Evolutionary conservation across 495 filamentous ascomycete species (phyloP).

Genomic region (Penicillium silybi): DNA sequence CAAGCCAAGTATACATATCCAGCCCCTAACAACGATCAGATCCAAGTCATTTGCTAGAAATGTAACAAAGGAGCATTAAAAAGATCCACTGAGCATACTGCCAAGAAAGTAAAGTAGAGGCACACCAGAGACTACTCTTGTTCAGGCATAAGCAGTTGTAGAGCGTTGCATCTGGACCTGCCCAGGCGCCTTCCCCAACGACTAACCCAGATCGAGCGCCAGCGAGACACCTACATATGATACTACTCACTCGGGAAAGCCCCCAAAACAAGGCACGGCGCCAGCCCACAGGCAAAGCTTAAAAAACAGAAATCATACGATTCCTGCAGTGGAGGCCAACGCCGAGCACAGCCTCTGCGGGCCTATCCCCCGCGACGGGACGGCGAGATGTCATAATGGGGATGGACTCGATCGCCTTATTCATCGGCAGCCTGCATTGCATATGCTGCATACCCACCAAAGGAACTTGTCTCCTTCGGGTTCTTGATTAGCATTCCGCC

Average conservation of each 20-base stretch:
- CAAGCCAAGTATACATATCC: too few relatives aligned
- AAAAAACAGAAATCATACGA: neutral
- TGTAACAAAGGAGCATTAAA: neutral
- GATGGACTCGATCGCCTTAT: constrained; percentile 18
- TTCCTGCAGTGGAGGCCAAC: neutral
- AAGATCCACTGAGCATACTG: neutral
- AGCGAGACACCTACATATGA: neutral
- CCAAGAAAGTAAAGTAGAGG: neutral
- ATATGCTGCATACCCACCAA: constrained; percentile 24
- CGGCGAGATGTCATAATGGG: constrained; percentile 15
- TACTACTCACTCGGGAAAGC: neutral
- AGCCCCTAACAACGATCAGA: too few relatives aligned
- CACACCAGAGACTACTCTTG: neutral
- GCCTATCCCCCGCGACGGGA: constrained; percentile 3
- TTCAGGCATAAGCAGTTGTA: neutral
- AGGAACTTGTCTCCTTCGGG: constrained; percentile 2
- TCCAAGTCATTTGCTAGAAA: too few relatives aligned
- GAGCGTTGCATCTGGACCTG: constrained; percentile 3
- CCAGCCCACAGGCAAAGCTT: neutral
- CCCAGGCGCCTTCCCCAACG: neutral
- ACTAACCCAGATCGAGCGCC: constrained; percentile 3
- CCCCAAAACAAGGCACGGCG: neutral
- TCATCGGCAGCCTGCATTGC: constrained; percentile 25
- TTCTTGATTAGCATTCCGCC: constrained; percentile 1
- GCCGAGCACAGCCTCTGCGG: neutral